Evolutionary conservation across 768 basidiomycete genomes (phyloP).

Genomic region (Rhodotorula kratochvilovae): DNA sequence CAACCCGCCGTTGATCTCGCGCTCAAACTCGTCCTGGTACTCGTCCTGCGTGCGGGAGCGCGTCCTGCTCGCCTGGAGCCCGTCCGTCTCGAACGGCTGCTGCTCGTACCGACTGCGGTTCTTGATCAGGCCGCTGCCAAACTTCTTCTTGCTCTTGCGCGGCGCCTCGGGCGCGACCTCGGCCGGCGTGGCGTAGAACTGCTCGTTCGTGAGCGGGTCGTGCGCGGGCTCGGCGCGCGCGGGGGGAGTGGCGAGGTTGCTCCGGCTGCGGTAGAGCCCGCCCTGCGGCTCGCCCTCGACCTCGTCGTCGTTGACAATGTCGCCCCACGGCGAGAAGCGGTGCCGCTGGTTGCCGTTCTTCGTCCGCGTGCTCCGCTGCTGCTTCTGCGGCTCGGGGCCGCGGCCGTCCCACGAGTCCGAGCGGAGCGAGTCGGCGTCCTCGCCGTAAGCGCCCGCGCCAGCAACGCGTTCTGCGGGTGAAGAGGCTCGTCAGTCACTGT

Average conservation of each 20-base stretch:
- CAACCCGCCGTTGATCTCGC: conserved; percentile 32
- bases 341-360: conserved; percentile 7
- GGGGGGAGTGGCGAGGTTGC: conserved; percentile 5
- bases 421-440: conserved; percentile 5
- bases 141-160: conserved; percentile 26
- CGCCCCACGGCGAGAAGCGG: conserved; percentile 33
- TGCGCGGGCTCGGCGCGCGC: not conserved
- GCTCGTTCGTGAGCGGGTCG: conserved; percentile 34
- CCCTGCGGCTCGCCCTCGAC: conserved; percentile 26
- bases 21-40: conserved; percentile 38
- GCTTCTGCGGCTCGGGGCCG: conserved; percentile 32
- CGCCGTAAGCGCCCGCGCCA: not conserved
- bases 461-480: conserved; percentile 16
- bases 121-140: conserved; percentile 15
- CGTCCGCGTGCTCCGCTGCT: not conserved
- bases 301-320: conserved; percentile 30
- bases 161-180: not conserved
- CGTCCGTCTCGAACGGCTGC: conserved; percentile 17
- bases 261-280: conserved; percentile 8
- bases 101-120: conserved; percentile 21
- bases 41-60: conserved; percentile 5
- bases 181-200: conserved; percentile 15
- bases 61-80: not conserved
- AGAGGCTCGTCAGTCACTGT: not conserved
- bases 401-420: conserved; percentile 33